A percentile compares a stretch with the other conserved stretches of the same genome.
phyloP scores from a whole-genome alignment of 257 asterid species.

The Fraxinus excelsior region DNA sequence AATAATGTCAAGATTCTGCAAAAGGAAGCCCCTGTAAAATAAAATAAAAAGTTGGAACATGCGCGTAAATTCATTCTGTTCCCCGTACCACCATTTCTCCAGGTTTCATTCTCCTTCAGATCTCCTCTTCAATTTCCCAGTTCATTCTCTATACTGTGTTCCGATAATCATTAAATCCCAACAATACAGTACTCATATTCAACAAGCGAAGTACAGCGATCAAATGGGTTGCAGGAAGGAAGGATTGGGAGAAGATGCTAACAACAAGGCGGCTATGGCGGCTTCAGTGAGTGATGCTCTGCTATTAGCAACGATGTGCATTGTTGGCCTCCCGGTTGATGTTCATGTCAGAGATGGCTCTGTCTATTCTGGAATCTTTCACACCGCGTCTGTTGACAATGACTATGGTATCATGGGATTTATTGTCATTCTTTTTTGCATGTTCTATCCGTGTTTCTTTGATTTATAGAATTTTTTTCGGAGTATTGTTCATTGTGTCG shows the following conservation, averaged over 20 bases:
- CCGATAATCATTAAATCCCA: not conserved
- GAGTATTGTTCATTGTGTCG: conserved; percentile 7
- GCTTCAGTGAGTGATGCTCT: conserved; percentile 55
- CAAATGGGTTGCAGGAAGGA: conserved; percentile 67
- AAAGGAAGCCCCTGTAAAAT: not conserved
- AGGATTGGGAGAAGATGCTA: conserved; percentile 41
- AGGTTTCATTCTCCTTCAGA: not conserved
- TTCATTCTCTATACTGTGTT: not conserved
- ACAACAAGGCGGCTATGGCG: conserved; percentile 25
- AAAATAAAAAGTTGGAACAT: not conserved
- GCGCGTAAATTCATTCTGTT: not conserved
- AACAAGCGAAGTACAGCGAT: conserved; percentile 12
- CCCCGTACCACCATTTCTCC: not conserved
- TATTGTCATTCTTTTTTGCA: not conserved
- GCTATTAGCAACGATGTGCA: conserved; percentile 68
- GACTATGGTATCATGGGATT: conserved; percentile 51
- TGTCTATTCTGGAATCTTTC: conserved; percentile 77
- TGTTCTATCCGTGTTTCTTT: not conserved
- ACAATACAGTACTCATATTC: not conserved
- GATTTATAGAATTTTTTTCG: conserved; percentile 2
- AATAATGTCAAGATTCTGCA: not conserved
- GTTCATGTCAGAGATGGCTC: conserved; percentile 85
- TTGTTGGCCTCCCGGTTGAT: conserved; percentile 76
- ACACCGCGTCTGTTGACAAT: conserved; percentile 70
- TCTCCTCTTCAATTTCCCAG: not conserved